Evolutionary conservation across 176 grass and related monocot genomes (phyloP).

Genomic region (Musa troglodytarum): DNA sequence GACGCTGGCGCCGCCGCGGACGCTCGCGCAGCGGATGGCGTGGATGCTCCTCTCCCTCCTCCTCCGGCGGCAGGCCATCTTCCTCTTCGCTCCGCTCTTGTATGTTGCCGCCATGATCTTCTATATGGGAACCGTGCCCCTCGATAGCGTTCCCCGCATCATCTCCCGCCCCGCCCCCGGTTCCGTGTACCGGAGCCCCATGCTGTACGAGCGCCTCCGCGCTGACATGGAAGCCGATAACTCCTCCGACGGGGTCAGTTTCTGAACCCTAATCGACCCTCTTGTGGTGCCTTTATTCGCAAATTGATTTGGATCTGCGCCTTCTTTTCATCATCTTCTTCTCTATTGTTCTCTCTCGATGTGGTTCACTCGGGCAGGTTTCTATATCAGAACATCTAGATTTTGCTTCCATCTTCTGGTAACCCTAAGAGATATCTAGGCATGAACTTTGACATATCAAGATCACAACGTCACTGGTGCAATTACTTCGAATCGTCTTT

Average conservation of each 20-base stretch:
- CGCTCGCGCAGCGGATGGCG: conserved; percentile 34
- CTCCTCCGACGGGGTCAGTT: conserved; percentile 68
- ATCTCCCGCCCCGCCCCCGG: conserved; percentile 71
- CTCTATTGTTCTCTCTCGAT: background rate
- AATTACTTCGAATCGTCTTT: background rate
- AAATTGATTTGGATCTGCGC: background rate
- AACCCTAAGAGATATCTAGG: background rate
- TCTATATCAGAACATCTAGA: background rate
- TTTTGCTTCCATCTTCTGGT: background rate
- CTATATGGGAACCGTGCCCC: conserved; percentile 83
- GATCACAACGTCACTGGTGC: background rate
- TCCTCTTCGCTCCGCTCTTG: conserved; percentile 92
- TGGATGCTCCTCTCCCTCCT: conserved; percentile 44
- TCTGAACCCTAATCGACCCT: background rate
- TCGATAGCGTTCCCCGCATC: conserved; percentile 76
- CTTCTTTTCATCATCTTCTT: background rate
- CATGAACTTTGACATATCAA: background rate
- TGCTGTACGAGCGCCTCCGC: conserved; percentile 66
- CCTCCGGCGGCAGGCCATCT: conserved; percentile 81
- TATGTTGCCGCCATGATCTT: conserved; percentile 84
- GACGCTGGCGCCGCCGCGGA: conserved; percentile 10
- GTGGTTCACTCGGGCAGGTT: background rate
- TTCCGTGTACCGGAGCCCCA: conserved; percentile 80
- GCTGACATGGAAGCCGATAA: conserved; percentile 84
- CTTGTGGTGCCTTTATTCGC: background rate